Base-by-base conservation (phyloP, 768 basidiomycete genomes). In the Auriscalpium microsporum region DNA sequence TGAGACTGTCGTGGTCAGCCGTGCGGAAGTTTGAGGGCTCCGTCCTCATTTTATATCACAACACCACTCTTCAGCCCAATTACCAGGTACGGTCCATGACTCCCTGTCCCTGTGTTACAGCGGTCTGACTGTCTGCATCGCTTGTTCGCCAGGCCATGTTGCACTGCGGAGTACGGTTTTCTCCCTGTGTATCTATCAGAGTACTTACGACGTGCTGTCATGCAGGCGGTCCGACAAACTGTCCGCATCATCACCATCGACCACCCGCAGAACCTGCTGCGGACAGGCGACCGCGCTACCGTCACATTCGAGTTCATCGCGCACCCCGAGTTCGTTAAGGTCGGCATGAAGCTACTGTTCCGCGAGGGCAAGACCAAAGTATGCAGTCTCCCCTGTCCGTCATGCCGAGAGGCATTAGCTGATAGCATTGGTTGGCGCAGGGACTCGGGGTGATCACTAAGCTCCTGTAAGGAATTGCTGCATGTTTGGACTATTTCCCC, bases 331-430 rank as follows among this genome's bases (percentile, higher is more conserved):
- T 94, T 85, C 66, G 75, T 98, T 59, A 94, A 94, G 68, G 86
- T 86, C 62, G 94, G 94, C 28, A 91, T 90, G 86, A 92, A 94
- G 71, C 75, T 95, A 21, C 71, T 99, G 11, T 94, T 98, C 68
- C 77, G 95, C 42, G 96, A 98, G 70, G 95, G 94, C 4, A 93
- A 92, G 75, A 96, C 94, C 1, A 97, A 96, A 78, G 93, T 85
- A 50, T 36, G 75, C 64, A 17, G 28, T 45, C 45, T 17, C 34
- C 14, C 49, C 38, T 60, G 40, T 44, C 17, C 10, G 52, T n/a
- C 37, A 53, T 17, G 28, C 10, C 19, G 17, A 14, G 2, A 14
- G 17, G 14, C 2, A 3, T 4, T 42, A 13, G 14, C 14, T 42
- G 13, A 13, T 17, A 14, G 40, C 40, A 17, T 42, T 42, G 40